Evolutionary conservation across 2,329 filamentous ascomycete genomes (phyloP).

Genomic region (Claviceps pusilla): DNA sequence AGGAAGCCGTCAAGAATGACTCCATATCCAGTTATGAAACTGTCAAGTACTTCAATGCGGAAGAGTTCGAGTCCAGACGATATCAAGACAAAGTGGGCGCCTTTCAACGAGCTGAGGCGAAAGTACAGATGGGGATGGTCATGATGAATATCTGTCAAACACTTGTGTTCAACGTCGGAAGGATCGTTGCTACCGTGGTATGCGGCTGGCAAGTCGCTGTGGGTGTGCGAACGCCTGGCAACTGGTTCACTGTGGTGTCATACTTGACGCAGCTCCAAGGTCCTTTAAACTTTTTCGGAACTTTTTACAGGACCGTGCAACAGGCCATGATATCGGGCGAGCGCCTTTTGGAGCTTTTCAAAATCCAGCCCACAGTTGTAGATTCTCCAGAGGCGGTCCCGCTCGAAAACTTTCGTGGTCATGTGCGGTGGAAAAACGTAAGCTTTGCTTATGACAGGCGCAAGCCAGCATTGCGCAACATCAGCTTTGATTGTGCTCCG

Average conservation of each 20-base stretch:
- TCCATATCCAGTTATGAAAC: slow-evolving; percentile 98
- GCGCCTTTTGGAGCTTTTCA: slow-evolving; percentile 87
- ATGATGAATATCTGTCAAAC: slow-evolving; percentile 72
- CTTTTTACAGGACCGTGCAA: slow-evolving; percentile 91
- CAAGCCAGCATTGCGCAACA: slow-evolving; percentile 67
- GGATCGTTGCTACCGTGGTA: slow-evolving; percentile 57
- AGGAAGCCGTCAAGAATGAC: slow-evolving; percentile 96
- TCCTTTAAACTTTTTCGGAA: slow-evolving; percentile 77
- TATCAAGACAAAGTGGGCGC: slow-evolving; percentile 55
- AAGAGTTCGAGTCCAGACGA: slow-evolving; percentile 61
- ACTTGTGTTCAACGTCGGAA: slow-evolving; percentile 62
- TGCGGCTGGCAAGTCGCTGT: slow-evolving; percentile 63
- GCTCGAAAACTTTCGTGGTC: slow-evolving; percentile 57
- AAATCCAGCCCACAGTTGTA: slow-evolving; percentile 81
- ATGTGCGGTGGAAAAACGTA: slow-evolving; percentile 77
- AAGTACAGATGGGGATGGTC: slow-evolving; percentile 61
- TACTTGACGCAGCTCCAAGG: slow-evolving; percentile 70
- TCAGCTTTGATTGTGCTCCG: slow-evolving; percentile 72
- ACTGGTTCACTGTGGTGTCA: slow-evolving; percentile 59
- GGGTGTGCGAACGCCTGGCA: slow-evolving; percentile 48
- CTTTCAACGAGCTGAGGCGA: slow-evolving; percentile 61
- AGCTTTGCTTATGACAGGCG: slow-evolving; percentile 81
- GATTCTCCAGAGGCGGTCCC: slow-evolving; percentile 53
- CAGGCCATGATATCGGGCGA: slow-evolving; percentile 96
- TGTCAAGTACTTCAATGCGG: slow-evolving; percentile 81